Conservation (phyloP, 805 yeast species). For the Saitoella complicata region DNA sequence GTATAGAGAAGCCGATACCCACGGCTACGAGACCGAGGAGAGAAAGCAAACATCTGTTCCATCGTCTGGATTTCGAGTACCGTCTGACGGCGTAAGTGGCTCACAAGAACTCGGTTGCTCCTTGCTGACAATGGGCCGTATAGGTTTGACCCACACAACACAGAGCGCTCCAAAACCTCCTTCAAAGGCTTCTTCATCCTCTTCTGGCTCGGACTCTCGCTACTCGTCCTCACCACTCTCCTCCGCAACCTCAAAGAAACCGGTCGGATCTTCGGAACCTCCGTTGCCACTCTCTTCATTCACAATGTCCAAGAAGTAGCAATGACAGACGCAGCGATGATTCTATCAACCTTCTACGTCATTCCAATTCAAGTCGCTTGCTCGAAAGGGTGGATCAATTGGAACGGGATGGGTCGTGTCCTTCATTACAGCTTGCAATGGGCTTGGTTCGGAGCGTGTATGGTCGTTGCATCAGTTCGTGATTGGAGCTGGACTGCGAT, state of each 20-base stretch:
- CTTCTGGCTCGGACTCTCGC: neutral
- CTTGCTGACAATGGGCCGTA: no score
- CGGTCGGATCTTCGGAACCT: neutral
- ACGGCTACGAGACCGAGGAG: no score
- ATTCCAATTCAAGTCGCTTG: neutral
- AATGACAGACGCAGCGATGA: neutral
- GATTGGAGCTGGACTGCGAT: conserved; percentile 6
- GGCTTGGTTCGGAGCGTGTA: neutral
- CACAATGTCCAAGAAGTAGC: neutral
- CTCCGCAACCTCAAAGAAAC: neutral
- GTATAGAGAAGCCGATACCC: no score
- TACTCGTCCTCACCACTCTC: neutral
- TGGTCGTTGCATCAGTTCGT: neutral
- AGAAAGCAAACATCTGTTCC: no score
- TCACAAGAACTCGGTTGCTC: no score
- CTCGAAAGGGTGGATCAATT: neutral
- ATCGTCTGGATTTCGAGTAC: no score
- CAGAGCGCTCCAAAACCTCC: neutral
- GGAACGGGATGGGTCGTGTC: neutral
- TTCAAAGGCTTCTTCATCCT: conserved; percentile 1
- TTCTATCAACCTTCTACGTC: neutral
- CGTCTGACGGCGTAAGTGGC: no score
- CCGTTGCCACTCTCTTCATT: neutral
- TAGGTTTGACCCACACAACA: no score
- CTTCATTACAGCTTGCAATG: neutral